phyloP scores from a whole-genome alignment of 805 yeast genomes.

The Kuraishia cidri region DNA sequence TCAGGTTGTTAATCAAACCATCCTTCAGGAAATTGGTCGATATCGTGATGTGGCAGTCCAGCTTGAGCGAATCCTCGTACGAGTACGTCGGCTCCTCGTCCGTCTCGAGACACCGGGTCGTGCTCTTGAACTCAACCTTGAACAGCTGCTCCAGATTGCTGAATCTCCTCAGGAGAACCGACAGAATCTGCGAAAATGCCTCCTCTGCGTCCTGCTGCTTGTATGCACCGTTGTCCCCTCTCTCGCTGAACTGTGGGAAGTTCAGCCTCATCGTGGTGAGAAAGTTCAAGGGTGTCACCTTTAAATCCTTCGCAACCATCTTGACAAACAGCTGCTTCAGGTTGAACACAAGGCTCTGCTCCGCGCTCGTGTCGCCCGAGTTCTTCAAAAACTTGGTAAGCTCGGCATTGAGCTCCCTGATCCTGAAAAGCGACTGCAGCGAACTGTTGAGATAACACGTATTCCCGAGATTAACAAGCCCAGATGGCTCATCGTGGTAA shows the following conservation, averaged over 20 bases:
- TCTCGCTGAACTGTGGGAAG: constrained; percentile 88
- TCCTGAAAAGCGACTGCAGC: constrained; percentile 42
- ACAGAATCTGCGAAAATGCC: constrained; percentile 73
- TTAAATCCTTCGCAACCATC: constrained; percentile 31
- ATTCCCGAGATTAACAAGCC: constrained; percentile 63
- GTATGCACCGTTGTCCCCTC: constrained; percentile 56
- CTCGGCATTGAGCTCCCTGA: constrained; percentile 30
- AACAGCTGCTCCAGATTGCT: constrained; percentile 51
- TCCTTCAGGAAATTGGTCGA: constrained; percentile 82
- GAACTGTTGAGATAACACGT: constrained; percentile 74
- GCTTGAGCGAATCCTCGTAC: constrained; percentile 55
- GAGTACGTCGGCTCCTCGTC: constrained; percentile 36
- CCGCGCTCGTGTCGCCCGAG: constrained; percentile 13
- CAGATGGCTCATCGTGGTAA: constrained; percentile 43
- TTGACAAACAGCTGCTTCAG: constrained; percentile 35
- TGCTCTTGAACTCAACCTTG: constrained; percentile 54
- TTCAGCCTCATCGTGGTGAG: constrained; percentile 54
- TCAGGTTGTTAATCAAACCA: constrained; percentile 68
- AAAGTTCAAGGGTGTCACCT: constrained; percentile 60
- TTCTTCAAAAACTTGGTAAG: constrained; percentile 9
- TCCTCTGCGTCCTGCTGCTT: constrained; percentile 99
- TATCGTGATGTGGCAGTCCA: constrained; percentile 83
- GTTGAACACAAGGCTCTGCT: constrained; percentile 17
- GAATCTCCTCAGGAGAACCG: constrained; percentile 35
- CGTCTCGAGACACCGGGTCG: constrained; percentile 53